Evolutionary conservation across 768 basidiomycete genomes (phyloP).

Genomic region (Sporobolomyces pararoseus): DNA sequence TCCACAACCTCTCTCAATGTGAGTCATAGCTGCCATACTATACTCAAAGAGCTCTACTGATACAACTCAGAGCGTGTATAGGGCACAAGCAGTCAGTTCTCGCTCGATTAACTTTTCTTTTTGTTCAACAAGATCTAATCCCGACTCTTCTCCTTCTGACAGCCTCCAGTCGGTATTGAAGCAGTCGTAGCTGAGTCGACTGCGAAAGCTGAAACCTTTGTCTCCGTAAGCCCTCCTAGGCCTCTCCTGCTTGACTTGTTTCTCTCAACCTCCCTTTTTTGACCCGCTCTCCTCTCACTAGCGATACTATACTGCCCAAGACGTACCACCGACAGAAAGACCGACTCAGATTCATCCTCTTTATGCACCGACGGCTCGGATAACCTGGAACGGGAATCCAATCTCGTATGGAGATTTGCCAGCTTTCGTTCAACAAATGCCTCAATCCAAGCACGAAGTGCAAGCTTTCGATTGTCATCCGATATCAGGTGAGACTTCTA

Average conservation of each 20-base stretch:
- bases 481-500: conserved; percentile 24
- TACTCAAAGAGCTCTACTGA: neutral
- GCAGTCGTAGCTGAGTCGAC: conserved; percentile 23
- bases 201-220: neutral
- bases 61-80: neutral
- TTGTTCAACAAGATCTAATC: too few relatives aligned
- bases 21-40: neutral
- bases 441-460: conserved; percentile 24
- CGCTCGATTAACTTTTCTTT: neutral
- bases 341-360: conserved; percentile 53
- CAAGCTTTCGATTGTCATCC: conserved; percentile 42
- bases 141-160: neutral
- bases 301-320: conserved; percentile 59
- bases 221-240: neutral
- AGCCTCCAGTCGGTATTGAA: conserved; percentile 5
- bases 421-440: conserved; percentile 28
- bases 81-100: conserved; percentile 11
- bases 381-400: conserved; percentile 42
- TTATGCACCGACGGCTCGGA: conserved; percentile 25
- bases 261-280: neutral
- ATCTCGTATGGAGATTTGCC: conserved; percentile 28
- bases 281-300: neutral
- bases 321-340: conserved; percentile 54
- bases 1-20: neutral
- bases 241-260: neutral